Conservation (phyloP, 805 yeast genomes). For the Saturnispora ahearnii region DNA sequence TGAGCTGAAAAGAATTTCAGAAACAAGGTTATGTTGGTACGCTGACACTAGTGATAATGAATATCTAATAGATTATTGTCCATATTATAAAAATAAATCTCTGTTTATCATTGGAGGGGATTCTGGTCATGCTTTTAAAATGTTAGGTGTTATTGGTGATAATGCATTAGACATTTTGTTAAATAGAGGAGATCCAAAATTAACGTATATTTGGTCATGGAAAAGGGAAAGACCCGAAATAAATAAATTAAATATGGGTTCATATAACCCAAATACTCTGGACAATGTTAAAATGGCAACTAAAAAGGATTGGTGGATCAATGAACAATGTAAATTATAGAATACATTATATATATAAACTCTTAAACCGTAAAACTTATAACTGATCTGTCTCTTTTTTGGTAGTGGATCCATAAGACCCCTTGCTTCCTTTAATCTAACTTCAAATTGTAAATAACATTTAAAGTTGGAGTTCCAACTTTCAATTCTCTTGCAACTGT, state of each 20-base stretch:
- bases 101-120: slow-evolving; percentile 32
- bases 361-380: slow-evolving; percentile 9
- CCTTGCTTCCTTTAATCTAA: slow-evolving; percentile 46
- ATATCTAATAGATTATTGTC: slow-evolving; percentile 29
- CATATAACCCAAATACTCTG: slow-evolving; percentile 22
- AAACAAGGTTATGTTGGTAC: slow-evolving; percentile 29
- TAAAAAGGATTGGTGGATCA: slow-evolving; percentile 18
- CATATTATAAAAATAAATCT: slow-evolving; percentile 22
- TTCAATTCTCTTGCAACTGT: slow-evolving; percentile 38
- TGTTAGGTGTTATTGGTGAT: slow-evolving; percentile 29
- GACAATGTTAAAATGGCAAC: slow-evolving; percentile 20
- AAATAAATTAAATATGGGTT: slow-evolving; percentile 20
- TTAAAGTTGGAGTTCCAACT: slow-evolving; percentile 50
- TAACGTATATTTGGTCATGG: slow-evolving; percentile 22
- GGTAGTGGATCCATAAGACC: slow-evolving; percentile 45
- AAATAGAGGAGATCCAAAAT: slow-evolving; percentile 11
- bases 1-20: slow-evolving; percentile 18
- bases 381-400: slow-evolving; percentile 29
- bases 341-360: not conserved
- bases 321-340: slow-evolving; percentile 7
- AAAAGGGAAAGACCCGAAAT: slow-evolving; percentile 18
- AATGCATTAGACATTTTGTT: slow-evolving; percentile 17
- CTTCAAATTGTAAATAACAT: slow-evolving; percentile 56
- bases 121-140: slow-evolving; percentile 33
- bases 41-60: slow-evolving; percentile 30